Evolutionary conservation across 179 eudicot genomes (phyloP), one percentile per base, ranked within the genome.

Genomic region (Silene noctiflora): DNA sequence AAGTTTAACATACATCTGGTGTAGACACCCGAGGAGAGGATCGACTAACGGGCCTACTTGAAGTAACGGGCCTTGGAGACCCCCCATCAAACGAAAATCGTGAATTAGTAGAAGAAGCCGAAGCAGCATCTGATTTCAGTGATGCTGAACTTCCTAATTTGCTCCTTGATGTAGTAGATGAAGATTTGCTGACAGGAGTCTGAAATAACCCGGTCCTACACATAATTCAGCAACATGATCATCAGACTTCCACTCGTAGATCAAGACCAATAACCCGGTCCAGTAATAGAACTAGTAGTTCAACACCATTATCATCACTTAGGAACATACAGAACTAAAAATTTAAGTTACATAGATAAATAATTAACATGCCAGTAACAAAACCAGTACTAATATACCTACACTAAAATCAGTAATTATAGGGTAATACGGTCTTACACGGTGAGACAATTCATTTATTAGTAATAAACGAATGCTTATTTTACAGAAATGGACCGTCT

Each of bases 161-260:
- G 53, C 81, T 84, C 77, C 88, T 87, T 20, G 96, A 88, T 75
- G 94, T 89, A 72, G 89, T 84, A 63, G 91, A 86, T 58, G 92
- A 76, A 68, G 88, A 81, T 78, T 89, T 94, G 80, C 72, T 83
- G 63, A 78, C 84, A 22, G 94, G 81, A 80, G 86, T 83, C 21
- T 88, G 97, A 84, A 88, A 82, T 70, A 83, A 69, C 48, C 88
- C 86, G 71, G 97, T 88, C 88, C 97, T 93, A 85, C 74, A 33
- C 71, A 77, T 59, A 61, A 48, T 73, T 73, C 78, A 79, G n/a
- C 14, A 61, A 71, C 46, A 68, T 79, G 63, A 71, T 77, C 80
- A 79, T 64, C 75, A 72, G 33, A 74, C 76, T 53, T 68, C 31
- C 72, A 70, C 44, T 39, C 2, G 10, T 39, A 39, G 10, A 33